These are phyloP conservation scores for Phaeotremella fagi DNA, from an alignment of 768 basidiomycete genomes.

Conservation along the genomic window DNA sequence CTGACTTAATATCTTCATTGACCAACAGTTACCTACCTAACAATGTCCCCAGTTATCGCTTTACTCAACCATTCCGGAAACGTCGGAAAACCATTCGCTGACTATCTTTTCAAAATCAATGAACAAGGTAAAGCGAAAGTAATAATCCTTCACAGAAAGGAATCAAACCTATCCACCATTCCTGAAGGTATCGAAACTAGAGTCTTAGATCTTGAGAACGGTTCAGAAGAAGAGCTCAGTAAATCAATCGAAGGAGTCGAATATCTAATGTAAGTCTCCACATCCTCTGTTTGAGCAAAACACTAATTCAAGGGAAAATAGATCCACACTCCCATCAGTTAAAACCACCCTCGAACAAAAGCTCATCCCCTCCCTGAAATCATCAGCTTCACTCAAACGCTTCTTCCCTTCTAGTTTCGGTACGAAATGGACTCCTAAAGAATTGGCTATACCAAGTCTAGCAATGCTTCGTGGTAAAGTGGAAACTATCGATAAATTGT, in stretches of 20 bases:
- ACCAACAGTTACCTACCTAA: too few species aligned
- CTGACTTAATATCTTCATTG: too few species aligned
- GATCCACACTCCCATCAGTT: slow-evolving; percentile 9
- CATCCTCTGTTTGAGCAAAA: background rate
- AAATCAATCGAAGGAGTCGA: slow-evolving; percentile 9
- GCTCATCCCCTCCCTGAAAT: slow-evolving; percentile 3
- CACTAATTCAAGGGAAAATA: background rate
- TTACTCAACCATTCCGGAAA: slow-evolving; percentile 3
- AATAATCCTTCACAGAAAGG: slow-evolving; percentile 7
- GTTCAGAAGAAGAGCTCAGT: background rate
- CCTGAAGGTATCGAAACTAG: slow-evolving; percentile 6
- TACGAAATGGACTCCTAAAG: slow-evolving; percentile 10
- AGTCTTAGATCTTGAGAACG: background rate
- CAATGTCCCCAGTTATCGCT: background rate
- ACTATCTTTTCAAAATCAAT: background rate
- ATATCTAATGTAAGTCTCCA: slow-evolving; percentile 4
- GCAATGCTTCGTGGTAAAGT: slow-evolving; percentile 2
- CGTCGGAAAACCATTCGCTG: slow-evolving; percentile 1
- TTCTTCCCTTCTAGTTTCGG: slow-evolving; percentile 19
- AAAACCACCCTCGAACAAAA: slow-evolving; percentile 3
- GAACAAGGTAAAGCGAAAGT: background rate
- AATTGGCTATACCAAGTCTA: slow-evolving; percentile 1
- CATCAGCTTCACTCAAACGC: slow-evolving; percentile 5
- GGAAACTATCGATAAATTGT: background rate
- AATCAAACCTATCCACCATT: slow-evolving; percentile 3